Percentiles rank a stretch among this genome's conserved stretches.
These are phyloP conservation scores for Phytopythium montanum DNA, from an alignment of 352 stramenopile species.

Conservation along the genomic window DNA sequence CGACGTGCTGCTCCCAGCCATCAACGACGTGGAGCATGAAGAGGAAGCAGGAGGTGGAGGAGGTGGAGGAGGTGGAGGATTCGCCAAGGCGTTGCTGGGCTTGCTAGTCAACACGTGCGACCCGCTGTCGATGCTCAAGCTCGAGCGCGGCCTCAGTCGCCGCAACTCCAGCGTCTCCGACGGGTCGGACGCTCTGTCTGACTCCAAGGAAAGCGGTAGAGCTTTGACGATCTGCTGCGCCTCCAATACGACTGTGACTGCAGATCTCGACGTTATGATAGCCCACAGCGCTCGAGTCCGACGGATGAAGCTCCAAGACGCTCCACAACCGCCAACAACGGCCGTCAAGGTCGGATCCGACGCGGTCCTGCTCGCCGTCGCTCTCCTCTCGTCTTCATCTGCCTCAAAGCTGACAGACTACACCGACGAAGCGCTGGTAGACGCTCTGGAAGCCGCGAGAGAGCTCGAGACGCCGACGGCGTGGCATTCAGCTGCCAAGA, in stretches of 20 bases:
- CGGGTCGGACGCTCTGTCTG: neutral
- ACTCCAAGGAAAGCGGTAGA: neutral
- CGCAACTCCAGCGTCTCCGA: conserved; percentile 1
- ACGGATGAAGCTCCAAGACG: too few relatives aligned
- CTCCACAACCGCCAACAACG: neutral
- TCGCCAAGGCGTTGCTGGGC: conserved; percentile 24
- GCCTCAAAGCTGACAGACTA: conserved; percentile 8
- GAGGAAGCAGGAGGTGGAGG: conserved; percentile 7
- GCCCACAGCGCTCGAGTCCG: neutral
- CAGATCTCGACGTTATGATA: neutral
- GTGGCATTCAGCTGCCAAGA: conserved; percentile 35
- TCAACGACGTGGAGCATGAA: conserved; percentile 6
- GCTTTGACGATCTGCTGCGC: neutral
- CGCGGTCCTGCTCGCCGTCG: neutral
- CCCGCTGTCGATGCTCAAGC: conserved; percentile 36
- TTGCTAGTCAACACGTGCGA: conserved; percentile 21
- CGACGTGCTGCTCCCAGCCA: conserved; percentile 17
- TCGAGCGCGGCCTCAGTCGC: conserved; percentile 12
- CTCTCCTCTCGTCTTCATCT: neutral
- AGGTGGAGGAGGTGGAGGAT: conserved; percentile 7
- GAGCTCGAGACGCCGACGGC: conserved; percentile 15
- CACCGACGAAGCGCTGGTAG: conserved; percentile 6
- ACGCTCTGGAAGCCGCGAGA: conserved; percentile 23
- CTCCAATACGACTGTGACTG: neutral
- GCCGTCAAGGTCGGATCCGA: neutral